Evolutionary conservation across 768 basidiomycete genomes (phyloP).

Genomic region (Calocybe indica): DNA sequence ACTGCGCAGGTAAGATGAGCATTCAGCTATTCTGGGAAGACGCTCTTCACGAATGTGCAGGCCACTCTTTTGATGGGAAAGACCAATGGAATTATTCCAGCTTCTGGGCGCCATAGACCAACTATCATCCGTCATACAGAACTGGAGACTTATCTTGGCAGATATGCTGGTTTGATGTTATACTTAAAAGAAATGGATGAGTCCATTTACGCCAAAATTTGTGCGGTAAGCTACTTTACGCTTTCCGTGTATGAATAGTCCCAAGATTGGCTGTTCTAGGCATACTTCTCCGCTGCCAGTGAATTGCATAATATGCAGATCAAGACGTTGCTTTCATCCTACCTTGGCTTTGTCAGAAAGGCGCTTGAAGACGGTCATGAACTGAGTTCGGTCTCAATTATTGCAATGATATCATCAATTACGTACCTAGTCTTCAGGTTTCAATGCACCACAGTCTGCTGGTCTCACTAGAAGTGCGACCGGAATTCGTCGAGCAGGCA

Average conservation of each 20-base stretch:
- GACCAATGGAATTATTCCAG: slow-evolving; percentile 46
- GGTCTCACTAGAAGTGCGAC: slow-evolving; percentile 41
- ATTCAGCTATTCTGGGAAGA: not conserved
- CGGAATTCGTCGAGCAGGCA: slow-evolving; percentile 78
- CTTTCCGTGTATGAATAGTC: not conserved
- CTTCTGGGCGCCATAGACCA: slow-evolving; percentile 37
- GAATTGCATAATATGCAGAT: slow-evolving; percentile 80
- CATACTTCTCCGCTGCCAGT: slow-evolving; percentile 85
- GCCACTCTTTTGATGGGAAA: slow-evolving; percentile 65
- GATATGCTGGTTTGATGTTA: slow-evolving; percentile 85
- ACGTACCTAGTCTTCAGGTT: slow-evolving; percentile 28
- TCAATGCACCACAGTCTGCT: slow-evolving; percentile 29
- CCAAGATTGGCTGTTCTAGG: slow-evolving; percentile 36
- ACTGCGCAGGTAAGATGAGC: slow-evolving; percentile 65
- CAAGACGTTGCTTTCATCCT: slow-evolving; percentile 58
- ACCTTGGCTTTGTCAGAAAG: slow-evolving; percentile 58
- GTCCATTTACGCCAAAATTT: slow-evolving; percentile 77
- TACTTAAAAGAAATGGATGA: slow-evolving; percentile 98
- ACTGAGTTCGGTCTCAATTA: slow-evolving; percentile 42
- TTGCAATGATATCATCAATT: not conserved
- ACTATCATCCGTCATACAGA: slow-evolving; percentile 56
- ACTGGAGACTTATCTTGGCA: slow-evolving; percentile 78
- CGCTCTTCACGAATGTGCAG: slow-evolving; percentile 25
- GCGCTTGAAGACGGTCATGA: slow-evolving; percentile 68
- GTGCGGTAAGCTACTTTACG: slow-evolving; percentile 56